phyloP scores from a whole-genome alignment of 2,329 filamentous ascomycete genomes.

The Colletotrichum scovillei region DNA sequence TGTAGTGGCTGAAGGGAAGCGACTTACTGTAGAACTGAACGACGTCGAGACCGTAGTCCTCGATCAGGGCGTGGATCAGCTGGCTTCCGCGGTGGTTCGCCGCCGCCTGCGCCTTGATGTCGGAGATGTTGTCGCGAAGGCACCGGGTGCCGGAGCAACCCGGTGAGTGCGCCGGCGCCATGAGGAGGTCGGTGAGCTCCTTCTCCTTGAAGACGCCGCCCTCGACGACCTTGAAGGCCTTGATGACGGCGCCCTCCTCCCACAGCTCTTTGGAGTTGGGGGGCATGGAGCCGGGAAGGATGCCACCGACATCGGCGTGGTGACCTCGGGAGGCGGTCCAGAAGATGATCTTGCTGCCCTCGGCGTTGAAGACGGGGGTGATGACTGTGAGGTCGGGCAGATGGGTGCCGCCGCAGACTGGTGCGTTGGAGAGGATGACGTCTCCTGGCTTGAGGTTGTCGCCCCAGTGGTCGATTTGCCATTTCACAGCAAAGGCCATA shows the following conservation, averaged over 20 bases:
- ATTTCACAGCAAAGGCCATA: slow-evolving; percentile 83
- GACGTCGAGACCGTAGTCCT: slow-evolving; percentile 77
- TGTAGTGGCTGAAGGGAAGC: too few relatives aligned
- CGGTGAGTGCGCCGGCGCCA: slow-evolving; percentile 78
- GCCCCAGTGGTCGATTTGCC: slow-evolving; percentile 72
- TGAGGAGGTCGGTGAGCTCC: slow-evolving; percentile 76
- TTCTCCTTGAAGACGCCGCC: slow-evolving; percentile 84
- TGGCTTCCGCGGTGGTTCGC: slow-evolving; percentile 88
- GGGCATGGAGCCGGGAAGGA: slow-evolving; percentile 86
- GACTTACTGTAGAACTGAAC: slow-evolving; percentile 68
- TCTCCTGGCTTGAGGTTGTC: slow-evolving; percentile 47
- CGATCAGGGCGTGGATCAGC: slow-evolving; percentile 76
- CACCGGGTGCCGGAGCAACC: slow-evolving; percentile 84
- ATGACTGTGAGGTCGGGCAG: slow-evolving; percentile 52
- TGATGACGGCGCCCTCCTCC: slow-evolving; percentile 74
- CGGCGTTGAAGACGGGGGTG: slow-evolving; percentile 52
- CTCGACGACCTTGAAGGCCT: slow-evolving; percentile 77
- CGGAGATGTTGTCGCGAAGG: slow-evolving; percentile 85
- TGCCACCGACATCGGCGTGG: slow-evolving; percentile 83
- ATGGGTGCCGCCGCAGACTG: slow-evolving; percentile 49
- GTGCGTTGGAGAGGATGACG: slow-evolving; percentile 49
- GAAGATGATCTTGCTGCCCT: slow-evolving; percentile 48
- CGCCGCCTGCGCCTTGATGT: slow-evolving; percentile 87
- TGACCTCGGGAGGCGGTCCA: slow-evolving; percentile 77
- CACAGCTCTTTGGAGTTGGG: slow-evolving; percentile 75